Evolutionary conservation across 176 grass and related monocot species (phyloP).

Genomic region (Carex pumila): DNA sequence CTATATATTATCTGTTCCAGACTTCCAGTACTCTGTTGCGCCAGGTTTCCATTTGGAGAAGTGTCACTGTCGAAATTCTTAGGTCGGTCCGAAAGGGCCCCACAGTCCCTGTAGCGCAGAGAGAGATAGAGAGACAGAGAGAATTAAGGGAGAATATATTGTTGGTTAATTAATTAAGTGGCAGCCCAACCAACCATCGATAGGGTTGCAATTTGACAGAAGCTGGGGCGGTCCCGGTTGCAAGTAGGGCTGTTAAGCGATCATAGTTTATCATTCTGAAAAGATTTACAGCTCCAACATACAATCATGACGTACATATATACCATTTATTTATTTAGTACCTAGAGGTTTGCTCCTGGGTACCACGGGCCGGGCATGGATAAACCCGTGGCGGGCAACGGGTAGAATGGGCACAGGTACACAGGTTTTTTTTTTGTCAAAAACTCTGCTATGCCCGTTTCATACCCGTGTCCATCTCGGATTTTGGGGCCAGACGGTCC

Average conservation of each 20-base stretch:
- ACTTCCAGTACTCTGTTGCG: neutral
- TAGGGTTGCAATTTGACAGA: neutral
- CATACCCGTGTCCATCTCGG: no score
- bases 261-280: slow-evolving; percentile 13
- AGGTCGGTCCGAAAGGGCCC: slow-evolving; percentile 40
- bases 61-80: slow-evolving; percentile 49
- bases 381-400: no score
- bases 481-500: no score
- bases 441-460: no score
- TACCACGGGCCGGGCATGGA: no score
- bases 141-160: neutral
- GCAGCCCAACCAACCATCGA: slow-evolving; percentile 12
- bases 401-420: no score
- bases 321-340: neutral
- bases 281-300: slow-evolving; percentile 1
- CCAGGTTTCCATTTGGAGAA: slow-evolving; percentile 60
- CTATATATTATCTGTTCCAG: no score
- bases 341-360: no score
- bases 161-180: slow-evolving; percentile 1
- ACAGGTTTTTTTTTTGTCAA: no score
- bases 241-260: slow-evolving; percentile 22
- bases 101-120: neutral
- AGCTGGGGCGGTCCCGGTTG: slow-evolving; percentile 12
- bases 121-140: slow-evolving; percentile 15
- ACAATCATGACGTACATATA: neutral